These are phyloP conservation scores for Tolypocladium inflatum DNA, from an alignment of 2,329 filamentous ascomycete species.

Conservation along the genomic window DNA sequence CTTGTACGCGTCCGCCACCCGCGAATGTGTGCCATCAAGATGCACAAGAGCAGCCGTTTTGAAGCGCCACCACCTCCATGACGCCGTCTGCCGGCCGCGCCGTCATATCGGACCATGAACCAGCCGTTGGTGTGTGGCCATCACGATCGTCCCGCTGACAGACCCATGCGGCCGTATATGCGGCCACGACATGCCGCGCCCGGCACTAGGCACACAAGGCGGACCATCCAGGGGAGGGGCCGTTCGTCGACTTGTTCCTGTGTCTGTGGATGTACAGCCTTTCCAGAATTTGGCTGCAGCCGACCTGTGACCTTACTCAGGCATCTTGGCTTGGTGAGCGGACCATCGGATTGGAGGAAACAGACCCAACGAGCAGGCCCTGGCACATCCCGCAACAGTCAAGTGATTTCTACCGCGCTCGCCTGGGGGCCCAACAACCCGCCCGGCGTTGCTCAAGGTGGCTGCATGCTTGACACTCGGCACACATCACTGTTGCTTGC, in stretches of 20 bases:
- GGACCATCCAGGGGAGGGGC: background rate
- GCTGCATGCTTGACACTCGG: background rate
- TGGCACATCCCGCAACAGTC: conserved; percentile 17
- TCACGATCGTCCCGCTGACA: conserved; percentile 6
- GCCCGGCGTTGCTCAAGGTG: background rate
- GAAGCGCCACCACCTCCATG: background rate
- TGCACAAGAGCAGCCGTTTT: background rate
- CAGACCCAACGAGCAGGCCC: conserved; percentile 9
- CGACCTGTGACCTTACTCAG: background rate
- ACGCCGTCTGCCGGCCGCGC: background rate
- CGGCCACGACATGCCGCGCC: conserved; percentile 4
- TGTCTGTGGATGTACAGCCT: background rate
- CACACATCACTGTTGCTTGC: background rate
- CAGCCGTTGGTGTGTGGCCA: background rate
- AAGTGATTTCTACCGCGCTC: conserved; percentile 15
- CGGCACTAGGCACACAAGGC: background rate
- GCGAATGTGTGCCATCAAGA: background rate
- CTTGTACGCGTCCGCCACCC: background rate
- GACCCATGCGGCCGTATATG: conserved; percentile 7
- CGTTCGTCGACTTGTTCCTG: background rate
- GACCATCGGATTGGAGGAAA: background rate
- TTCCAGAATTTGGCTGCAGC: background rate
- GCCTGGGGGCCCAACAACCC: background rate
- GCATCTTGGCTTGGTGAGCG: background rate
- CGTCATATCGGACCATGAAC: background rate